Percentiles rank a stretch among this genome's conserved stretches.
phyloP scores from a whole-genome alignment of 768 basidiomycete genomes.

The Phallus indusiatus region DNA sequence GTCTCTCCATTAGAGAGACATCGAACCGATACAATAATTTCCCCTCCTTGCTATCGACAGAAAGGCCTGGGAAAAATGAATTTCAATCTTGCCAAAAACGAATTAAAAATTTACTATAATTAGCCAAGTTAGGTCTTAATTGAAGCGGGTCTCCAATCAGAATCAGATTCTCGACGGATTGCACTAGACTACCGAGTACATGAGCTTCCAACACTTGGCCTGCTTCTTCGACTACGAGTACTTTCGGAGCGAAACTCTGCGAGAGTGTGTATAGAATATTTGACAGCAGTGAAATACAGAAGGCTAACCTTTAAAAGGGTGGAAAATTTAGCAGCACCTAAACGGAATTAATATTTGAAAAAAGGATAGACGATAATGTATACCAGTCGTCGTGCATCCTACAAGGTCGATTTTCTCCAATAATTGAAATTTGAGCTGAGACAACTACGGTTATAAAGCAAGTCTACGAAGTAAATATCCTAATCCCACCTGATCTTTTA shows the following conservation, averaged over 20 bases:
- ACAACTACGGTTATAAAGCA: neutral
- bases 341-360: neutral
- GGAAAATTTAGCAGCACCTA: slow-evolving; percentile 61
- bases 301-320: slow-evolving; percentile 42
- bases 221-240: slow-evolving; percentile 71
- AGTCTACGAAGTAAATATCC: neutral
- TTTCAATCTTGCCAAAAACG: neutral
- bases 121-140: slow-evolving; percentile 58
- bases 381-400: slow-evolving; percentile 72
- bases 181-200: slow-evolving; percentile 52
- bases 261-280: neutral
- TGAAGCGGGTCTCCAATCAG: slow-evolving; percentile 76
- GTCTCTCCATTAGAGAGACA: slow-evolving; percentile 67
- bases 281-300: neutral
- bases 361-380: neutral
- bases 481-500: slow-evolving; percentile 44
- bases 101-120: slow-evolving; percentile 36
- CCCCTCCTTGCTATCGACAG: slow-evolving; percentile 57
- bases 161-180: slow-evolving; percentile 60
- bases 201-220: slow-evolving; percentile 79
- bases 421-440: slow-evolving; percentile 46
- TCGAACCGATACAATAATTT: slow-evolving; percentile 53
- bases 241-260: slow-evolving; percentile 49
- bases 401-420: slow-evolving; percentile 50
- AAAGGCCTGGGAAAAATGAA: slow-evolving; percentile 37